Evolutionary conservation across 2,329 filamentous ascomycete genomes (phyloP).

Genomic region (Sclerotinia trifoliorum): DNA sequence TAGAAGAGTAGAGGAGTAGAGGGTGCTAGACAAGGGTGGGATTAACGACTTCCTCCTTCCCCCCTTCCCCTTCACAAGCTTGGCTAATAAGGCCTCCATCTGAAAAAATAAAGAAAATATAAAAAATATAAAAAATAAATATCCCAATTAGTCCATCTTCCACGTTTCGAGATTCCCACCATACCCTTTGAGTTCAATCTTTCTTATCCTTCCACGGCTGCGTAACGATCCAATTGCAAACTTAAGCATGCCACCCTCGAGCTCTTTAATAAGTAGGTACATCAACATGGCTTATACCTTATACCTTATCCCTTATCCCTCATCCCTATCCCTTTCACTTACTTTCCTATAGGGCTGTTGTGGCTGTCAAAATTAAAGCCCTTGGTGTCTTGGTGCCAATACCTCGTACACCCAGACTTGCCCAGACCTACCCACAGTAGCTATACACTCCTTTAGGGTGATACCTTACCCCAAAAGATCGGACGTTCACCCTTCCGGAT

Average conservation of each 20-base stretch:
- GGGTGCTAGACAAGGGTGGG: neutral
- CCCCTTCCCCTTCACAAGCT: neutral
- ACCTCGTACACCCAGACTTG: neutral
- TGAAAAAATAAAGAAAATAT: neutral
- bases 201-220: neutral
- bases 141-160: neutral
- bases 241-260: neutral
- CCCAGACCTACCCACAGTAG: neutral
- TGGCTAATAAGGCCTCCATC: neutral
- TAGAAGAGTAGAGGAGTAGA: no score
- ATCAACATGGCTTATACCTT: neutral
- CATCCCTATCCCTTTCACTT: neutral
- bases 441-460: neutral
- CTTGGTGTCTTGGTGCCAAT: constrained; percentile 10
- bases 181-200: constrained; percentile 4
- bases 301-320: neutral
- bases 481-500: constrained; percentile 32
- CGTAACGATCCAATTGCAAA: neutral
- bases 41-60: neutral
- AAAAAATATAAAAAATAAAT: neutral
- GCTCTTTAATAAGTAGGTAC: neutral
- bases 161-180: neutral
- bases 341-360: constrained; percentile 15
- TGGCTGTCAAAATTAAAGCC: constrained; percentile 17
- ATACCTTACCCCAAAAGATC: constrained; percentile 16